phyloP scores from a whole-genome alignment of 352 stramenopile species.

The Blastocystis sp. region DNA sequence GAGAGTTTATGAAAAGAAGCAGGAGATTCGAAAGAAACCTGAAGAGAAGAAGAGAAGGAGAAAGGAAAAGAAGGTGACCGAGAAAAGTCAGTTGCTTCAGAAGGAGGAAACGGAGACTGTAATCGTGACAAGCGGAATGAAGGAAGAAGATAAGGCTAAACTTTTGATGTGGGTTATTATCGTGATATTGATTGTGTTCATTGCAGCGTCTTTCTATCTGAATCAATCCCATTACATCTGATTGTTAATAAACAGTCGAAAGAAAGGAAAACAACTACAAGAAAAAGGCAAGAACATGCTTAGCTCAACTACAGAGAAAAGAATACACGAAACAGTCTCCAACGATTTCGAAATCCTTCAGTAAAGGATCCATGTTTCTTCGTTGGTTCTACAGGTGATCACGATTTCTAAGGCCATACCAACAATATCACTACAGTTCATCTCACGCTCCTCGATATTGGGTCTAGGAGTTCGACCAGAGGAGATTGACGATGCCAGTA shows the following conservation, averaged over 20 bases:
- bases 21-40: neutral
- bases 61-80: neutral
- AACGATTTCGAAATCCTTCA: neutral
- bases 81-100: neutral
- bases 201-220: neutral
- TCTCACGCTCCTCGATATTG: neutral
- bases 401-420: neutral
- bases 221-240: neutral
- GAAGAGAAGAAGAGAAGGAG: conserved; percentile 41
- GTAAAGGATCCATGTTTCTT: neutral
- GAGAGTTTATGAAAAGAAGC: neutral
- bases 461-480: neutral
- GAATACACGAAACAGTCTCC: neutral
- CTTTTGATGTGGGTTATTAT: neutral
- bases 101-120: neutral
- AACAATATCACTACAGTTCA: neutral
- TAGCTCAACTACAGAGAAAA: neutral
- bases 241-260: neutral
- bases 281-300: neutral
- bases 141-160: neutral
- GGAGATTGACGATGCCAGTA: neutral
- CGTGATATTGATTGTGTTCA: neutral
- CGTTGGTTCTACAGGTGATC: neutral
- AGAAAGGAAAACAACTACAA: neutral
- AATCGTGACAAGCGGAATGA: neutral